Percentiles rank a stretch among this genome's conserved stretches.
These are phyloP conservation scores for Cadophora sp. DNA, from an alignment of 2,329 filamentous ascomycete species.

Conservation along the genomic window DNA sequence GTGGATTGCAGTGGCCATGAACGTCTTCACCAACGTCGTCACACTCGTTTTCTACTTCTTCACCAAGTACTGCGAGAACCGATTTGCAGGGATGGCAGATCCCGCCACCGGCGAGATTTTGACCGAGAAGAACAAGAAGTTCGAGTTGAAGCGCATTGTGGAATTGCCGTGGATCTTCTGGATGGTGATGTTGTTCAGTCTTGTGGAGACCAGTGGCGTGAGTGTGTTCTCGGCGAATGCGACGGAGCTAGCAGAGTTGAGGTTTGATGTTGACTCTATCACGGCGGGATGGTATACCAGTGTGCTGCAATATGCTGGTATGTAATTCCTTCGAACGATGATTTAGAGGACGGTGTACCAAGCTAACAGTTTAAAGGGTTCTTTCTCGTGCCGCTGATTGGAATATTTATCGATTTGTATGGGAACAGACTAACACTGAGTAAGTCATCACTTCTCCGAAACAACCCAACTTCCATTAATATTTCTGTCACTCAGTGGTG, in stretches of 20 bases:
- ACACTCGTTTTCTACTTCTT: conserved; percentile 63
- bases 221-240: conserved; percentile 62
- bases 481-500: conserved; percentile 38
- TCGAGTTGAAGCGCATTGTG: conserved; percentile 61
- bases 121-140: conserved; percentile 64
- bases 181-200: conserved; percentile 58
- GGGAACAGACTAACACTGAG: conserved; percentile 57
- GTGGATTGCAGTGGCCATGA: conserved; percentile 68
- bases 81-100: conserved; percentile 55
- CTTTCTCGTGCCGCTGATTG: conserved; percentile 62
- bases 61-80: conserved; percentile 55
- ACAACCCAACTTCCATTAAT: neutral
- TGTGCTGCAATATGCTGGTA: conserved; percentile 58
- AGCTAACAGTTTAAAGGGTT: conserved; percentile 48
- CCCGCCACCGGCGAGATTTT: conserved; percentile 63
- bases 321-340: conserved; percentile 12
- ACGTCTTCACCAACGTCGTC: conserved; percentile 64
- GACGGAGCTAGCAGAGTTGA: conserved; percentile 65
- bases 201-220: conserved; percentile 64
- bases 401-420: conserved; percentile 61
- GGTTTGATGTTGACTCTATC: conserved; percentile 60
- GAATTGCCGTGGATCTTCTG: conserved; percentile 66
- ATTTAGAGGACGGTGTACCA: neutral
- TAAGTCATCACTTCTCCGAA: conserved; percentile 37
- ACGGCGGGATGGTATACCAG: conserved; percentile 67